A percentile compares a stretch with the other conserved stretches of the same genome.
Conservation (phyloP, 2,329 filamentous ascomycete genomes). For the Lojkania enalia region DNA sequence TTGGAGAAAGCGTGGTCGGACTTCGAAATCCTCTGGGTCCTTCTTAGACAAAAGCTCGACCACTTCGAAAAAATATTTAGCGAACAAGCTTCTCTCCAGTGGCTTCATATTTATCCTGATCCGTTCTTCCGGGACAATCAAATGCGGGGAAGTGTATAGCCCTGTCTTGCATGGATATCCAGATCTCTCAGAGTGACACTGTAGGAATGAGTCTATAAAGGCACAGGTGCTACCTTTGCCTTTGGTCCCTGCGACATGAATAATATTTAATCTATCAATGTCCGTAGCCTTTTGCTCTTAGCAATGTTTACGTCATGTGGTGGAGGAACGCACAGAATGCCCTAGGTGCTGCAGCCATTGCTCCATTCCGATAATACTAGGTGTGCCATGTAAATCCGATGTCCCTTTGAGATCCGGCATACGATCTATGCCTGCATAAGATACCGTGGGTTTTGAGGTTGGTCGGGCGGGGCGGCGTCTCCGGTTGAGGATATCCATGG, state of each 20-base stretch:
- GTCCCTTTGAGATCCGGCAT: too few relatives aligned
- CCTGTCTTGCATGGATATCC: constrained; percentile 53
- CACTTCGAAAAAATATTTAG: constrained; percentile 48
- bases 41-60: constrained; percentile 20
- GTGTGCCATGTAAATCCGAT: too few relatives aligned
- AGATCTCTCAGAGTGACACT: constrained; percentile 49
- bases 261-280: constrained; percentile 57
- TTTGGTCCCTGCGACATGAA: constrained; percentile 76
- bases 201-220: constrained; percentile 66
- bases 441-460: too few relatives aligned
- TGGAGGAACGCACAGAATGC: too few relatives aligned
- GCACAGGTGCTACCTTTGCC: constrained; percentile 76
- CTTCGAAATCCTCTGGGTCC: constrained; percentile 3
- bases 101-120: constrained; percentile 41
- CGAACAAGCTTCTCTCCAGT: constrained; percentile 52
- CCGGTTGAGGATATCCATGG: too few relatives aligned
- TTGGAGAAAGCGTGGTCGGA: constrained; percentile 78
- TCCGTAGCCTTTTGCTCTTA: constrained; percentile 15
- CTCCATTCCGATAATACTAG: too few relatives aligned
- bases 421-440: too few relatives aligned
- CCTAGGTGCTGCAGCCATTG: too few relatives aligned
- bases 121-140: constrained; percentile 51
- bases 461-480: too few relatives aligned
- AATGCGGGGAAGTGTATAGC: constrained; percentile 70
- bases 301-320: too few relatives aligned